These are phyloP conservation scores for Candida incommunis DNA, from an alignment of 805 yeast genomes.

Conservation along the genomic window DNA sequence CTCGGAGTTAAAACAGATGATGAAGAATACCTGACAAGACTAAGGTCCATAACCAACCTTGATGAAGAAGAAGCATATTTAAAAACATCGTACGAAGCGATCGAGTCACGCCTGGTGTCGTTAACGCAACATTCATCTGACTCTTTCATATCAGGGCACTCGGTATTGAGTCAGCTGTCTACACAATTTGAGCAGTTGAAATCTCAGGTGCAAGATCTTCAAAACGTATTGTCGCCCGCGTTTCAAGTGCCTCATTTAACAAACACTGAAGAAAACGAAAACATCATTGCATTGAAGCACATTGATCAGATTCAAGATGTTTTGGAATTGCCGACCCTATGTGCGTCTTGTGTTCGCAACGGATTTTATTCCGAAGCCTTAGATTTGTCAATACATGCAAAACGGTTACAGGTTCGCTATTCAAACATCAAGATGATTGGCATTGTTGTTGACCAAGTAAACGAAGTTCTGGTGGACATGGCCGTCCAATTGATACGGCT, in stretches of 20 bases:
- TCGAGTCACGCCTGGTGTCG: not conserved
- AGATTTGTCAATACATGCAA: slow-evolving; percentile 63
- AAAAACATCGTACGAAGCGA: not conserved
- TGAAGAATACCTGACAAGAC: not conserved
- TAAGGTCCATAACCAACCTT: not conserved
- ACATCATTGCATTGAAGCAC: not conserved
- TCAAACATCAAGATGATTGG: slow-evolving; percentile 42
- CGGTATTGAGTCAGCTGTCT: not conserved
- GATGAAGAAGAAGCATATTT: not conserved
- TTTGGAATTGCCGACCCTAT: slow-evolving; percentile 69
- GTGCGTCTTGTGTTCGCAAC: slow-evolving; percentile 68
- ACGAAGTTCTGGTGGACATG: slow-evolving; percentile 41
- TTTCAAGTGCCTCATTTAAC: not conserved
- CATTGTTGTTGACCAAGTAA: slow-evolving; percentile 40
- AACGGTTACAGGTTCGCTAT: slow-evolving; percentile 55
- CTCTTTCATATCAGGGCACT: not conserved
- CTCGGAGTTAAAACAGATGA: slow-evolving; percentile 1
- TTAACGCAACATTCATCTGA: not conserved
- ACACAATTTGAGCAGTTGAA: not conserved
- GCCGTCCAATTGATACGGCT: slow-evolving; percentile 52
- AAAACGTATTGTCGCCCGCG: not conserved
- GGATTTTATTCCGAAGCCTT: slow-evolving; percentile 86
- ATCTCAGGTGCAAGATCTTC: not conserved
- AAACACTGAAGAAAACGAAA: not conserved
- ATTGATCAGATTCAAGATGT: slow-evolving; percentile 59